Conservation (phyloP, 73 alveolate species). For the Paramecium octaurelia region DNA sequence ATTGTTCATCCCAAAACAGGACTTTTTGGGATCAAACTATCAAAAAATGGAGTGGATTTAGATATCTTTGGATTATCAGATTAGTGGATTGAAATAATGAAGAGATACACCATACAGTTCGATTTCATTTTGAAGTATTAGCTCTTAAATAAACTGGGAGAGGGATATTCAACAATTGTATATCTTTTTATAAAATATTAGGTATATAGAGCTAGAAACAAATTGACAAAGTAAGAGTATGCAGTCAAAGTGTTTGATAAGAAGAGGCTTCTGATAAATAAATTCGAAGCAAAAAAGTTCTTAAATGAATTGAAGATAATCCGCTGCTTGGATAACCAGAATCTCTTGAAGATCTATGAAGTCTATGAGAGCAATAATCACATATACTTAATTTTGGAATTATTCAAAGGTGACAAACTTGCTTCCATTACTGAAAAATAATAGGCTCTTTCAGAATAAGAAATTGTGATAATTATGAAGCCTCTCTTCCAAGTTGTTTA, state of each 20-base stretch:
- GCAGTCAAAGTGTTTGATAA: neutral
- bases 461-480: neutral
- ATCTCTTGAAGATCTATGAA: slow-evolving; percentile 35
- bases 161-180: slow-evolving; percentile 15
- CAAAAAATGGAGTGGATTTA: neutral
- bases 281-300: neutral
- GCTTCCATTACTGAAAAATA: neutral
- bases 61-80: neutral
- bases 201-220: neutral
- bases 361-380: neutral
- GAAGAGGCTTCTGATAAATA: neutral
- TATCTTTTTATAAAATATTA: neutral
- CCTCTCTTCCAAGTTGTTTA: neutral
- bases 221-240: neutral
- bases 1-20: neutral
- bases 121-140: neutral
- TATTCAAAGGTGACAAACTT: neutral
- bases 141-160: neutral
- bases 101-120: neutral
- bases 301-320: slow-evolving; percentile 34
- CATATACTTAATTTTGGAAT: neutral
- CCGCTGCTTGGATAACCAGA: slow-evolving; percentile 12
- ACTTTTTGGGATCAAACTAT: neutral
- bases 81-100: neutral
- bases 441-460: neutral